Conservation (phyloP, 2,329 filamentous ascomycete species). For the Lecanicillium sp. region DNA sequence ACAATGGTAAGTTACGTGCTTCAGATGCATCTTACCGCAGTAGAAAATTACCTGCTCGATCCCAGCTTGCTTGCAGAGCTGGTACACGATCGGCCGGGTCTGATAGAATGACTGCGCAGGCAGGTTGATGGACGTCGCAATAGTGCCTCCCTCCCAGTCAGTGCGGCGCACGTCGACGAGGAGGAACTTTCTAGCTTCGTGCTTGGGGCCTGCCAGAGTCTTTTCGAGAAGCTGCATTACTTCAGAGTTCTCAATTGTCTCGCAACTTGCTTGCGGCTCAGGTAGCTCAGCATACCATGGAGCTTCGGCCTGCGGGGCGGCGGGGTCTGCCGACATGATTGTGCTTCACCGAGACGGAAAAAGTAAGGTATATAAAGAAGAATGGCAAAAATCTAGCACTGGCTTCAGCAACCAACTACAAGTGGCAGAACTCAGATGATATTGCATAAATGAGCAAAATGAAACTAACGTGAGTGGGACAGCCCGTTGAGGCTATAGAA, state of each 20-base stretch:
- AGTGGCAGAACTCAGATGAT: not conserved
- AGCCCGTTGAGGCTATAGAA: too few species aligned
- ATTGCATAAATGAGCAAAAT: too few species aligned
- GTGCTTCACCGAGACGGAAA: not conserved
- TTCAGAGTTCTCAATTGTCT: slow-evolving; percentile 33
- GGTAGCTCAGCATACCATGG: slow-evolving; percentile 39
- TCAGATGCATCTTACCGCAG: slow-evolving; percentile 35
- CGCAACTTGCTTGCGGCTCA: slow-evolving; percentile 33
- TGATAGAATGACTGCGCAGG: slow-evolving; percentile 50
- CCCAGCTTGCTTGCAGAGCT: slow-evolving; percentile 43
- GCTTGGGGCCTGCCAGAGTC: slow-evolving; percentile 24
- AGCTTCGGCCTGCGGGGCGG: slow-evolving; percentile 18
- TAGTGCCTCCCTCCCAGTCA: slow-evolving; percentile 55
- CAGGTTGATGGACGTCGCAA: slow-evolving; percentile 51
- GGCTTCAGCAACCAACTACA: too few species aligned
- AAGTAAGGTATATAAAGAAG: not conserved
- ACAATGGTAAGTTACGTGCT: not conserved
- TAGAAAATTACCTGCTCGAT: slow-evolving; percentile 48
- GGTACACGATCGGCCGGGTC: slow-evolving; percentile 41
- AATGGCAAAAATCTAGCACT: rapidly evolving
- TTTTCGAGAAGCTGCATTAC: slow-evolving; percentile 36
- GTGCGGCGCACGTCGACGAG: slow-evolving; percentile 48
- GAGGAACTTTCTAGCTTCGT: slow-evolving; percentile 32
- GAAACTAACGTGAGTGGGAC: too few species aligned
- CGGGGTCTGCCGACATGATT: slow-evolving; percentile 1